Base-by-base conservation (phyloP, 345 rosid species). In the Sisymbrium altissimum region DNA sequence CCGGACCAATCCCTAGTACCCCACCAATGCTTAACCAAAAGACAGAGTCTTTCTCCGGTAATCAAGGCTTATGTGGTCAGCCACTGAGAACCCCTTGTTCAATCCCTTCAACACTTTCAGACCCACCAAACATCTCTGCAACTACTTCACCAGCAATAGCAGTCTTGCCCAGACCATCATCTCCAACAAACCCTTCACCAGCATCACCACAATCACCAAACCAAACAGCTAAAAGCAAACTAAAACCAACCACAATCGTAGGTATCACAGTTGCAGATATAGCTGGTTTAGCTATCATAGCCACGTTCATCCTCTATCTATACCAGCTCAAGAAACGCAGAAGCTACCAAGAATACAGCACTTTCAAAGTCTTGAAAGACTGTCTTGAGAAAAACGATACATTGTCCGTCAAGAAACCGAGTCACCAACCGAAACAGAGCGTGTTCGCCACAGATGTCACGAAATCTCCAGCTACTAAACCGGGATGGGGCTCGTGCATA, bases 111-210 rank as follows among this genome's bases (percentile, higher is more conserved):
- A 86, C 89, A 54, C 84, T 85, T 5, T 87, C 98, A 5, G 69
- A 84, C 40, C 88, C 93, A 58, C 97, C 87, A 12, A 94, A 89
- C 18, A 75, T 44, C 59, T 65, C 96, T 14, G 79, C 83, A 0
- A 84, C 77, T 19, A 49, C 82, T 25, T 80, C 97, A 19, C 97
- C 98, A 2, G 98, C 97, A 18, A 88, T 94, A 61, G 97, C 98
- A 9, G 97, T 87, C 23, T 88, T 91, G 40, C 97, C 97, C 0
- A 84, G 76, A 74, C 81, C 72, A 62, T 52, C 89, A 2, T 17
- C 64, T 9, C 75, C 90, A 43, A 79, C 35, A 27, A 48, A 75
- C 15, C 56, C 72, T 71, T 66, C 86, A 33, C 15, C 70, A 30
- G 69, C 59, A 35, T 56, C 70, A 33, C 15, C 70, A 30, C 64